Base-by-base conservation (phyloP, 352 stramenopile genomes). In the Phytophthora citricola region DNA sequence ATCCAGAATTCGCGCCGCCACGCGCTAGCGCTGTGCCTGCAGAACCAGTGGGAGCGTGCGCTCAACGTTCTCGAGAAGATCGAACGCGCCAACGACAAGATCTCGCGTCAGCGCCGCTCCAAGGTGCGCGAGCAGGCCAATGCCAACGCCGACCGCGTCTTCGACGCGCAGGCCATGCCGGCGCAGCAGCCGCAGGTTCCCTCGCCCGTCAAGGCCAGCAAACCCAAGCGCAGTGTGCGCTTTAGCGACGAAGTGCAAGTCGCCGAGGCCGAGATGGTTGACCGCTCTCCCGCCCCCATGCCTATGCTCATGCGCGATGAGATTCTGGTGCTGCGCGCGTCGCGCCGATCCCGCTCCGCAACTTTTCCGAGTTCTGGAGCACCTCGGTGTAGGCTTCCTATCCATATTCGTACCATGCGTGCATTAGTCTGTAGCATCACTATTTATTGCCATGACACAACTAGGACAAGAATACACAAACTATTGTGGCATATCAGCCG, bases 291-390 rank as follows among this genome's bases (percentile, higher is more conserved):
- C 0, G 73, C 65, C 15, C 69, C 78, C 22, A 83, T 94, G 65
- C 83, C 83, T 17, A 72, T 85, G 45, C 76, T 94, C 40, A 75
- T 88, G 56, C 80, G 82, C 46, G 83, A 94, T 63, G 86, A 94
- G 64, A 91, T 94, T 48, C 72, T 92, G 45, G 76, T 92, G 66
- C 75, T 94, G 29, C 83, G 86, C 12, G 83, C 86, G 4, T 91
- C 81, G 45, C 82, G 86, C 1, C 82, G 26, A 94, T 94, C 51
- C 86, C 86, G 27, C 61, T 80, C 27, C 71, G 80, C 52, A 94
- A 94, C 75, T 91, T 89, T 50, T 92, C 86, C 22, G 81, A 92
- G 70, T 89, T 92, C 58, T 94, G 85, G 85, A 87, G 84, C 68
- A 81, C 71, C 27, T 59, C 38, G 38, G 60, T 36, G 17, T 78